Evolutionary conservation across 1,284 basidiomycete species (phyloP).

Genomic region (Ceratobasidium sp.): DNA sequence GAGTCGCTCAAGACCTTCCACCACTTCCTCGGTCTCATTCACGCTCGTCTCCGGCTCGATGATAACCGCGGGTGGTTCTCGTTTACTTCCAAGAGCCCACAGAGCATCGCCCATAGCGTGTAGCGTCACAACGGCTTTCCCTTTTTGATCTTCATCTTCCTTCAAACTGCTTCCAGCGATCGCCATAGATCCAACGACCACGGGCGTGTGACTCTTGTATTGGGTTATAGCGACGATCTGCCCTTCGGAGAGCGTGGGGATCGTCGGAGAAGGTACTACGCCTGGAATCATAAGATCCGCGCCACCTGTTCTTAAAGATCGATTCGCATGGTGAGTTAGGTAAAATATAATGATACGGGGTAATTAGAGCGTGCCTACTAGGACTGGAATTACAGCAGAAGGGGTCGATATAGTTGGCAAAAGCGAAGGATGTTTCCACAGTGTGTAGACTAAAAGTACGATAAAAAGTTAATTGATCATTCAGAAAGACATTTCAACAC

Average conservation of each 20-base stretch:
- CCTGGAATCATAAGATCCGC: conserved; percentile 86
- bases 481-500: background rate
- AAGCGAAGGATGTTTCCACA: conserved; percentile 77
- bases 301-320: conserved; percentile 57
- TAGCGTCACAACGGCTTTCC: conserved; percentile 77
- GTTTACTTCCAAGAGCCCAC: conserved; percentile 75
- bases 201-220: conserved; percentile 64
- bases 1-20: background rate
- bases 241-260: conserved; percentile 58
- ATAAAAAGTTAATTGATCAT: background rate
- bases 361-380: conserved; percentile 60
- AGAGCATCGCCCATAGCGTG: conserved; percentile 80
- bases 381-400: conserved; percentile 70
- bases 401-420: conserved; percentile 77
- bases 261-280: conserved; percentile 69
- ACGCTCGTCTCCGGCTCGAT: conserved; percentile 50
- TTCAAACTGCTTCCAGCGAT: conserved; percentile 65
- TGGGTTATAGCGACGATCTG: conserved; percentile 72
- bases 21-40: conserved; percentile 43
- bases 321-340: background rate
- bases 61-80: conserved; percentile 65
- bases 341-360: background rate
- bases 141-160: conserved; percentile 64
- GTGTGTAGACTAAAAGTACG: conserved; percentile 68
- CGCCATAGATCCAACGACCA: conserved; percentile 80